phyloP scores from a whole-genome alignment of 805 yeast species.

The Wickerhamiella domercqiae region DNA sequence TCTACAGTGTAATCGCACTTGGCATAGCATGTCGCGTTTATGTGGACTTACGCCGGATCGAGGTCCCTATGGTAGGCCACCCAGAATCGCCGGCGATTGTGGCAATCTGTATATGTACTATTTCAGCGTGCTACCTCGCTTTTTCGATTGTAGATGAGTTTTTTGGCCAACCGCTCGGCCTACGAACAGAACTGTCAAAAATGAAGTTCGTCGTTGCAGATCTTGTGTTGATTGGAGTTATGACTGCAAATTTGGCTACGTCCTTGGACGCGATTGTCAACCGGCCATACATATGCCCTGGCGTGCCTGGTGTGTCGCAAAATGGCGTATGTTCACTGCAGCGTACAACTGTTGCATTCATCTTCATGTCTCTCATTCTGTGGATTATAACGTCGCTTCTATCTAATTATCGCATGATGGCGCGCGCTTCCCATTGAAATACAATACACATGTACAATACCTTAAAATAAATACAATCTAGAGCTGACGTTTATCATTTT shows the following conservation, averaged over 20 bases:
- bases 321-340: constrained; percentile 60
- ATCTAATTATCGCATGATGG: constrained; percentile 70
- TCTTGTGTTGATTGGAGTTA: constrained; percentile 70
- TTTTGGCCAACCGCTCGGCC: constrained; percentile 79
- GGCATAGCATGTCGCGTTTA: constrained; percentile 47
- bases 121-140: constrained; percentile 59
- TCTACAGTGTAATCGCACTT: constrained; percentile 51
- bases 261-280: constrained; percentile 56
- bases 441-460: too few species aligned
- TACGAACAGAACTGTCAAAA: constrained; percentile 72
- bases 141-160: constrained; percentile 87
- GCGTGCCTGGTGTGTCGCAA: constrained; percentile 18
- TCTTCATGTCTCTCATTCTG: constrained; percentile 55
- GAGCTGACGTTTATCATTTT: too few species aligned
- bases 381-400: constrained; percentile 83
- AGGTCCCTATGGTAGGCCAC: neutral
- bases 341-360: constrained; percentile 58
- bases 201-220: constrained; percentile 70
- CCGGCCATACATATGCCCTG: constrained; percentile 15
- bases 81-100: constrained; percentile 64
- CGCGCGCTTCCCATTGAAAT: constrained; percentile 23
- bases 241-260: constrained; percentile 73
- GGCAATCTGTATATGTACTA: constrained; percentile 74
- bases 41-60: constrained; percentile 5
- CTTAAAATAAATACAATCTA: too few species aligned